These are phyloP conservation scores for Aspergillus nomiae DNA, from an alignment of 2,329 filamentous ascomycete species.

Conservation along the genomic window DNA sequence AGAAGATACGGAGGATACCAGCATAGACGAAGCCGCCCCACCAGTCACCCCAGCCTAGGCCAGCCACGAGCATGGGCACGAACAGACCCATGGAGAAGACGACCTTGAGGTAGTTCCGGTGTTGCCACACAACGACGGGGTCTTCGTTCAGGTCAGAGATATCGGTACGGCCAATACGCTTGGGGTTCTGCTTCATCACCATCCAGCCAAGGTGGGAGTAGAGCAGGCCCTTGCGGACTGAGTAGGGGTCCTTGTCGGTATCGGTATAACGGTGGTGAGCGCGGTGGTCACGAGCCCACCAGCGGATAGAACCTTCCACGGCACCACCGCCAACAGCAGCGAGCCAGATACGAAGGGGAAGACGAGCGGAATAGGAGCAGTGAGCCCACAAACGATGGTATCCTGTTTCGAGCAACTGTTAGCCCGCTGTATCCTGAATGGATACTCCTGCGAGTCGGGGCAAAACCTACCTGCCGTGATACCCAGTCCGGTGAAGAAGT, in stretches of 20 bases:
- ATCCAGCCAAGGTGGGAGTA: constrained; percentile 90
- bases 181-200: constrained; percentile 91
- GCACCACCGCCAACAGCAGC: constrained; percentile 80
- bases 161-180: constrained; percentile 83
- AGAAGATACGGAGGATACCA: constrained; percentile 83
- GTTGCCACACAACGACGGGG: constrained; percentile 81
- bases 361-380: constrained; percentile 75
- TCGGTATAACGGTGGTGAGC: constrained; percentile 91
- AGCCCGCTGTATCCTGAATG: constrained; percentile 3
- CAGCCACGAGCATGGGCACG: constrained; percentile 74
- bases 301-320: constrained; percentile 81
- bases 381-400: constrained; percentile 88
- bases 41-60: constrained; percentile 80
- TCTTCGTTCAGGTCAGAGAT: constrained; percentile 88
- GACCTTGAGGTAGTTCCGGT: constrained; percentile 80
- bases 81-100: constrained; percentile 75
- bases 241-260: constrained; percentile 89
- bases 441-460: not conserved
- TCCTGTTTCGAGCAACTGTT: constrained; percentile 43
- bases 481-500: constrained; percentile 80
- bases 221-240: constrained; percentile 81
- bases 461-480: constrained; percentile 69
- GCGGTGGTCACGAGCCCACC: constrained; percentile 86
- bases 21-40: constrained; percentile 80
- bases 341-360: constrained; percentile 78